Evolutionary conservation across 2,329 filamentous ascomycete genomes (phyloP), one percentile per base, ranked within the genome.

Genomic region (Aspergillus puulaauensis): DNA sequence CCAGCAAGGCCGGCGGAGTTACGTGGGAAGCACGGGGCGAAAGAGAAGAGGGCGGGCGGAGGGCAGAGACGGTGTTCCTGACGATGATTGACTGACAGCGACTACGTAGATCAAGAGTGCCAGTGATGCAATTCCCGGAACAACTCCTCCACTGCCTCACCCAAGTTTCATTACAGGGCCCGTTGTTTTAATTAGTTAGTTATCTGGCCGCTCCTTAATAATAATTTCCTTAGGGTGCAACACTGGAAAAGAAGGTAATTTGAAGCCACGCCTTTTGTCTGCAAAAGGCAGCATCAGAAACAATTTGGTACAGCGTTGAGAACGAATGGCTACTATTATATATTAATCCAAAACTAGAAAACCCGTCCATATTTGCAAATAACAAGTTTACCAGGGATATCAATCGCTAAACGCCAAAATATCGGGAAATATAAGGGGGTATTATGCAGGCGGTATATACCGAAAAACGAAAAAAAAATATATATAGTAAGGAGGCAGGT

Each of bases 251-350:
- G 27, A 11, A 31, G 3, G 27, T 9, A 31, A 8, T 31, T 11
- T 11, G 27, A 31, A 14, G 35, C 6, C 14, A 37, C 35, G 15
- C 14, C 1, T 37, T 37, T 15, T 37, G 35, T 37, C 33, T 37
- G 33, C n/a, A 6, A 31, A 31, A 37, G 35, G 41, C 15, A 53
- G 19, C 31, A 51, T 45, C 37, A 45, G 35, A 47, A 47, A 44
- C 33, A 12, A 33, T 46, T 41, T 33, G 9, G 27, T 31, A 31
- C 24, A 33, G 37, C 49, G 59, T 48, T 58, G 58, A 58, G 59
- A 58, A 51, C 24, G 49, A 61, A 62, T 65, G 64, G 65, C 60
- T 61, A 61, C 40, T 57, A 54, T 37, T 57, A 54, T 66, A 59
- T 61, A 65, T 59, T 44, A 50, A 24, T 49, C 21, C n/a, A 37